A percentile compares a stretch with the other conserved stretches of the same genome.
These are phyloP conservation scores for Ophiocordyceps camponoti-saundersi DNA, from an alignment of 2,329 filamentous ascomycete species.

Conservation along the genomic window DNA sequence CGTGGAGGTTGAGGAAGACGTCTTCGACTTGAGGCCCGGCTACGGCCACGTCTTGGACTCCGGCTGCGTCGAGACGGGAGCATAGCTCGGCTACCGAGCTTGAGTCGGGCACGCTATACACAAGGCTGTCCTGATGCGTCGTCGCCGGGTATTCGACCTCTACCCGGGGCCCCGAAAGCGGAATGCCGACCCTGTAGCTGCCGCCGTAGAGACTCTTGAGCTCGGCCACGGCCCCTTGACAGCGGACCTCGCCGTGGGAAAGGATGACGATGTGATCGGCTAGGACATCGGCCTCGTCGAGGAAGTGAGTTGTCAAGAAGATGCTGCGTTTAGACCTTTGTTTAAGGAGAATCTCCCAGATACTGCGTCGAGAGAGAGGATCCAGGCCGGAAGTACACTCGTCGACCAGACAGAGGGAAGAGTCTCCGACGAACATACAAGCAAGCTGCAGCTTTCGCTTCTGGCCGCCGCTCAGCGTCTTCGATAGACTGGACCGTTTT, in stretches of 20 bases:
- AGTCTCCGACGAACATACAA: slow-evolving; percentile 55
- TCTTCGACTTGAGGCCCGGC: slow-evolving; percentile 16
- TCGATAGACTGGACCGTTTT: slow-evolving; percentile 36
- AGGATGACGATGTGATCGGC: slow-evolving; percentile 52
- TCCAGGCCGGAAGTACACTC: slow-evolving; percentile 55
- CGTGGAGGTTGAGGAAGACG: slow-evolving; percentile 11
- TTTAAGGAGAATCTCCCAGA: slow-evolving; percentile 52
- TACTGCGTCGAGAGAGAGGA: slow-evolving; percentile 46
- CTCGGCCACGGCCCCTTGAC: slow-evolving; percentile 44
- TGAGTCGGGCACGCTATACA: slow-evolving; percentile 31
- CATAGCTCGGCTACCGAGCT: slow-evolving; percentile 5
- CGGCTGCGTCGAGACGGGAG: slow-evolving; percentile 29
- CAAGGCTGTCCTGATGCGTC: slow-evolving; percentile 38
- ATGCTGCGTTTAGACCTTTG: slow-evolving; percentile 46
- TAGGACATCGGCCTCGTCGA: slow-evolving; percentile 53
- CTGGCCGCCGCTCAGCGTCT: slow-evolving; percentile 49
- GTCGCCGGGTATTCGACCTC: slow-evolving; percentile 20
- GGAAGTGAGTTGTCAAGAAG: slow-evolving; percentile 52
- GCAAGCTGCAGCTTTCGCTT: slow-evolving; percentile 54
- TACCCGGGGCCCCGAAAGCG: slow-evolving; percentile 5
- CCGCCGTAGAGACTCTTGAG: slow-evolving; percentile 46
- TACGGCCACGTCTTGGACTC: slow-evolving; percentile 17
- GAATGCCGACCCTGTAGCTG: slow-evolving; percentile 40
- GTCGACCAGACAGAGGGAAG: slow-evolving; percentile 49
- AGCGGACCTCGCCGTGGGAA: slow-evolving; percentile 43